Evolutionary conservation across 768 basidiomycete species (phyloP), one percentile per base, ranked within the genome.

Genomic region (Rhodotorula taiwanensis): DNA sequence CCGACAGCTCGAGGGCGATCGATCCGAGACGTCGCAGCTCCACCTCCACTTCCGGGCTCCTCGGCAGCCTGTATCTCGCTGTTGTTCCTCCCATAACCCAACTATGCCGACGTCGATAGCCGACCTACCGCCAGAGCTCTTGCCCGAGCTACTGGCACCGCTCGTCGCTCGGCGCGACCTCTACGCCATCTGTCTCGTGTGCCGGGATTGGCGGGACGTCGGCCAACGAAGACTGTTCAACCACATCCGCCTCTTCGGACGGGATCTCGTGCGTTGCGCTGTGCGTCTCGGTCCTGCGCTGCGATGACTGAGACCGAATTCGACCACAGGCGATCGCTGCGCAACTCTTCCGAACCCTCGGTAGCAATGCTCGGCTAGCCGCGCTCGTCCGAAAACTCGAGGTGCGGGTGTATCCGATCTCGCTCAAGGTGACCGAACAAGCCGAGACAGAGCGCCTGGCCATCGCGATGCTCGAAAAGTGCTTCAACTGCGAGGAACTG

Each of bases 121-220:
- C 5, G 44, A 60, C 31, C 49, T 70, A 1, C 64, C 69, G 31
- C 42, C 43, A 7, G 64, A 70, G 54, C 69, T 70, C 15, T 25
- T 70, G 0, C 64, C 69, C 2, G 13, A 39, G 21, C n/a, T 70
- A 3, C 62, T 70, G 9, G n/a, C 20, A 2, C 64, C 47, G 2
- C 61, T 70, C n/a, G 43, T 52, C 8, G 10, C 52, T 14, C 69
- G 69, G 3, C 27, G 23, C 2, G 69, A 70, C 48, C 52, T 70
- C 3, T 42, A 36, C 43, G 15, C 11, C 18, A 33, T 33, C n/a
- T 51, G 41, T 11, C 61, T 60, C 33, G 69, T 70, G 8, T 59
- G 3, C 5, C 60, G 52, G 1, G 55, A 42, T 1, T 70, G 54
- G 55, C 39, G 52, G 7, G 7, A 21, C 0, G 43, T 44, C n/a